A percentile compares a stretch with the other conserved stretches of the same genome.
Evolutionary conservation across 148 eudicot genomes (phyloP).

Genomic region (Rhododendron griersonianum): DNA sequence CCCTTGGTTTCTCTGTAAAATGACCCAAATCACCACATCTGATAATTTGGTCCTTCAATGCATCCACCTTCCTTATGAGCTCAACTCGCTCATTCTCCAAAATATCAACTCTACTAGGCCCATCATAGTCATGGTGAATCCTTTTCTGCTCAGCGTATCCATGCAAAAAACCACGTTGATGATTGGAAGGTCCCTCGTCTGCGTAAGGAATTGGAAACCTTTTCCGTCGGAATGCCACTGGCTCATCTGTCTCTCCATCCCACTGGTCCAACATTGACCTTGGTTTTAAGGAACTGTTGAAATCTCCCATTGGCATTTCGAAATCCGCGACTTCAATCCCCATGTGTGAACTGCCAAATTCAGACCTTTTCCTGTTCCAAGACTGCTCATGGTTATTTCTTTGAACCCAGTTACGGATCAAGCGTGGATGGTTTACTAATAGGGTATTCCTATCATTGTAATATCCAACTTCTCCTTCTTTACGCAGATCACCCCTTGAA

Average conservation of each 20-base stretch:
- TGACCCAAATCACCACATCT: slow-evolving; percentile 25
- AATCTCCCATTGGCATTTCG: slow-evolving; percentile 26
- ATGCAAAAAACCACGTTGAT: slow-evolving; percentile 19
- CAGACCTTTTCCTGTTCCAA: slow-evolving; percentile 1
- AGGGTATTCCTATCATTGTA: slow-evolving; percentile 19
- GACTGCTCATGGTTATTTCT: slow-evolving; percentile 10
- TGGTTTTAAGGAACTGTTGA: slow-evolving; percentile 24
- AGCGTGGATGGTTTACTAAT: slow-evolving; percentile 9
- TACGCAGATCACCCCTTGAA: slow-evolving; percentile 18
- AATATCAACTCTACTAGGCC: slow-evolving; percentile 33
- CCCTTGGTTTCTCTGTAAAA: slow-evolving; percentile 22
- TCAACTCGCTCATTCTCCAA: slow-evolving; percentile 50
- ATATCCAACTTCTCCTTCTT: slow-evolving; percentile 18
- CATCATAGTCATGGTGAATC: slow-evolving; percentile 23
- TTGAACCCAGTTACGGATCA: slow-evolving; percentile 8
- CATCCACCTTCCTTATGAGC: slow-evolving; percentile 54
- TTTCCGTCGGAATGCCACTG: slow-evolving; percentile 8
- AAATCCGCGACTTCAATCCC: slow-evolving; percentile 19
- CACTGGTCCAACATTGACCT: slow-evolving; percentile 22
- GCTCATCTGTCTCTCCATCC: slow-evolving; percentile 19
- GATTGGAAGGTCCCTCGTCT: slow-evolving; percentile 44
- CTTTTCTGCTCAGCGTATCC: slow-evolving; percentile 33
- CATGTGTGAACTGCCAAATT: slow-evolving; percentile 1
- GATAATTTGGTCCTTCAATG: slow-evolving; percentile 47
- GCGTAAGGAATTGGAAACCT: slow-evolving; percentile 28